phyloP scores from a whole-genome alignment of 768 basidiomycete genomes.

The Panellus pusillus region DNA sequence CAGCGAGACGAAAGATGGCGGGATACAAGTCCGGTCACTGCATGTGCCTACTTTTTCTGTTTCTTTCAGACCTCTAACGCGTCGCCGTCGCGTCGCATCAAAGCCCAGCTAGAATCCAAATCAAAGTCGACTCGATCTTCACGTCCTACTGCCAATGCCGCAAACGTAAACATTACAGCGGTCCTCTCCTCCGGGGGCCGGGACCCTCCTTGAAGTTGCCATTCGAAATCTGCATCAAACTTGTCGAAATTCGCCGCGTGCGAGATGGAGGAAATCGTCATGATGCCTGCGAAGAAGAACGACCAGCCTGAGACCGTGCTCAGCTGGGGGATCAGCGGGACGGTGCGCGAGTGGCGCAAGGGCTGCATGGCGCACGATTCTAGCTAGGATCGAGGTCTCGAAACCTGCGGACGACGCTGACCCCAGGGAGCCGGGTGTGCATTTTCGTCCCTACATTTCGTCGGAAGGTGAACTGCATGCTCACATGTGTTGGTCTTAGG shows the following conservation, averaged over 20 bases:
- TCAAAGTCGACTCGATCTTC: conserved; percentile 70
- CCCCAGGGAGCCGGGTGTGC: conserved; percentile 65
- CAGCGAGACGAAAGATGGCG: conserved; percentile 74
- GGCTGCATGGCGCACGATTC: conserved; percentile 75
- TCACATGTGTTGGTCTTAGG: conserved; percentile 36
- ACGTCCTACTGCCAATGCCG: conserved; percentile 72
- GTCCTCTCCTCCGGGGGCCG: conserved; percentile 63
- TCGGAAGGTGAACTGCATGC: conserved; percentile 62
- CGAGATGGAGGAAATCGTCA: conserved; percentile 65
- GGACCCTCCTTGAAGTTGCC: conserved; percentile 81
- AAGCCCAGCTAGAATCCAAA: too few species aligned
- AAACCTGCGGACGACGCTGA: conserved; percentile 69
- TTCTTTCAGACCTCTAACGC: background rate
- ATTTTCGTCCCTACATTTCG: too few species aligned
- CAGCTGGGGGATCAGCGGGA: conserved; percentile 56
- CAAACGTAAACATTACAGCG: conserved; percentile 80
- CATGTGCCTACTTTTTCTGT: conserved; percentile 17
- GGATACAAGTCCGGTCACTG: conserved; percentile 87
- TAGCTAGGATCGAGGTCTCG: conserved; percentile 81
- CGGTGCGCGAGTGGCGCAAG: conserved; percentile 59
- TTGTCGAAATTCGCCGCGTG: conserved; percentile 36
- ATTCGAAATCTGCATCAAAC: conserved; percentile 59
- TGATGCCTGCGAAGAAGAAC: conserved; percentile 88
- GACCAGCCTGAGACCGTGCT: conserved; percentile 77
- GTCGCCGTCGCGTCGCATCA: background rate